Conservation (phyloP, 1,284 basidiomycete genomes). For the Pholiota adiposa region DNA sequence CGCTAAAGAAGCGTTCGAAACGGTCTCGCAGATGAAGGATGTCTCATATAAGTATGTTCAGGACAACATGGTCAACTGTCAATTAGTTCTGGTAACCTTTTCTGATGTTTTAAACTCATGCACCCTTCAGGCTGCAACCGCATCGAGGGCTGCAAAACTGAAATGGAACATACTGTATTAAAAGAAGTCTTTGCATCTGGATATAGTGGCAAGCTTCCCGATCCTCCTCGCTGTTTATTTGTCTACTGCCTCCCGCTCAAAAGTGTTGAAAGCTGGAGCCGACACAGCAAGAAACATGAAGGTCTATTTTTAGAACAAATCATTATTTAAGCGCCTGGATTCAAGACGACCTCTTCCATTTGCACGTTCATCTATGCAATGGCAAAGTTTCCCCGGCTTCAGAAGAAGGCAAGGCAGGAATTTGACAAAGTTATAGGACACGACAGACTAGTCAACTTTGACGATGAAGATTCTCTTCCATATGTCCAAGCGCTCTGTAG, state of each 20-base stretch:
- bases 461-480: conserved; percentile 51
- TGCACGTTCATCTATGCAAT: conserved; percentile 45
- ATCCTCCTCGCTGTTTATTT: too few relatives aligned
- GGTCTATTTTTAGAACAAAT: not conserved
- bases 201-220: conserved; percentile 15
- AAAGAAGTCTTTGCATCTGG: conserved; percentile 11
- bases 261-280: conserved; percentile 13
- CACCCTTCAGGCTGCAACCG: conserved; percentile 5
- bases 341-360: not conserved
- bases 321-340: not conserved
- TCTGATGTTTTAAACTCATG: too few relatives aligned
- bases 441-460: conserved; percentile 54
- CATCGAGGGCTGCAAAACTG: conserved; percentile 4
- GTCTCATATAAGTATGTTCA: not conserved
- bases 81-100: too few relatives aligned
- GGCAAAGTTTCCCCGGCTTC: conserved; percentile 52
- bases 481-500: conserved; percentile 37
- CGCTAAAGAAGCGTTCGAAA: not conserved
- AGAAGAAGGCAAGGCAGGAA: conserved; percentile 56
- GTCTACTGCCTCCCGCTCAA: too few relatives aligned
- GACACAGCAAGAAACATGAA: conserved; percentile 14
- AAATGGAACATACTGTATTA: conserved; percentile 1
- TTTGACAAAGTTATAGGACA: conserved; percentile 53
- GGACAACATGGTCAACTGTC: not conserved
- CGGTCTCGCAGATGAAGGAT: not conserved